A percentile compares a stretch with the other conserved stretches of the same genome.
phyloP scores from a whole-genome alignment of 2,329 filamentous ascomycete species.

The Aspergillus piperis region DNA sequence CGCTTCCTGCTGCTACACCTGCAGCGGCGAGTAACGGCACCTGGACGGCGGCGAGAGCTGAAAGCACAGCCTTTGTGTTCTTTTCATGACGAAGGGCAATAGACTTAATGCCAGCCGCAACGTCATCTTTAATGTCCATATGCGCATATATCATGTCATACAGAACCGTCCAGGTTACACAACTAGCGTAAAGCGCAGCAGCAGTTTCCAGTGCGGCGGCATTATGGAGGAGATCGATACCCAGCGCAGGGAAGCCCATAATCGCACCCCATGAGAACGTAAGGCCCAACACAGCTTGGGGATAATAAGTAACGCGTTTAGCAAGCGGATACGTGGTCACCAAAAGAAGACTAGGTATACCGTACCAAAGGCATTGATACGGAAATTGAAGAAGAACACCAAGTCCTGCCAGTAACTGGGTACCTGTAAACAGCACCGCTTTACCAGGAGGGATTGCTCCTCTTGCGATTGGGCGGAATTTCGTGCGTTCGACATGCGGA shows the following conservation, averaged over 20 bases:
- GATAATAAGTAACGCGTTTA: slow-evolving; percentile 56
- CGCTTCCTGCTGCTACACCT: slow-evolving; percentile 53
- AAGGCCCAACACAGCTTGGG: slow-evolving; percentile 54
- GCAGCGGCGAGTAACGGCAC: slow-evolving; percentile 47
- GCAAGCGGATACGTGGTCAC: slow-evolving; percentile 53
- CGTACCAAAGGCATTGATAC: slow-evolving; percentile 46
- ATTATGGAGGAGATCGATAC: slow-evolving; percentile 47
- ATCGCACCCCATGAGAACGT: slow-evolving; percentile 55
- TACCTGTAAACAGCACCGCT: slow-evolving; percentile 47
- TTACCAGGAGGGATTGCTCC: slow-evolving; percentile 51
- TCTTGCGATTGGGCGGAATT: slow-evolving; percentile 54
- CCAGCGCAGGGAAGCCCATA: slow-evolving; percentile 50
- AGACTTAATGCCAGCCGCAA: slow-evolving; percentile 52
- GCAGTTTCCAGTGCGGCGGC: slow-evolving; percentile 39
- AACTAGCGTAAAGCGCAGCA: slow-evolving; percentile 49
- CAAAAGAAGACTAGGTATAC: slow-evolving; percentile 46
- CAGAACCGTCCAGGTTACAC: slow-evolving; percentile 51
- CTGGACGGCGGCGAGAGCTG: slow-evolving; percentile 43
- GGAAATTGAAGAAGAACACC: slow-evolving; percentile 48
- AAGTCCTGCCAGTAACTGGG: slow-evolving; percentile 45
- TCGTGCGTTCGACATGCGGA: slow-evolving; percentile 53
- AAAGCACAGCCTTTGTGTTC: slow-evolving; percentile 48
- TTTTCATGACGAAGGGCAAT: slow-evolving; percentile 53
- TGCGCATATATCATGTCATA: slow-evolving; percentile 57
- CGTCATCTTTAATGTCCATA: slow-evolving; percentile 55